phyloP scores from a whole-genome alignment of 2,329 filamentous ascomycete genomes.

The Aureobasidium subglaciale region DNA sequence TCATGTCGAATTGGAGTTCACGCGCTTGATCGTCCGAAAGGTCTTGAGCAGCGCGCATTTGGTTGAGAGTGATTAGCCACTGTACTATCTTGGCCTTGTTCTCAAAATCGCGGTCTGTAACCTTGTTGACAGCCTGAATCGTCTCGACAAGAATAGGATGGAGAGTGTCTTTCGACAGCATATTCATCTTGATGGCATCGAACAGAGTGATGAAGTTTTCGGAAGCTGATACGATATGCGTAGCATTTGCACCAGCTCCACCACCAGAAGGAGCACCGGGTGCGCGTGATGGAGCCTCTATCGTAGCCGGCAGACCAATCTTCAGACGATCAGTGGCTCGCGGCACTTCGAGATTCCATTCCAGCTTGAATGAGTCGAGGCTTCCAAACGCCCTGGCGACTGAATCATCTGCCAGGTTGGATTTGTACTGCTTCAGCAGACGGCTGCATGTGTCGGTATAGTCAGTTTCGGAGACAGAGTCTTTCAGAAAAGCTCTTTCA shows the following conservation, averaged over 20 bases:
- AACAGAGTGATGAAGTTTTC: conserved; percentile 99
- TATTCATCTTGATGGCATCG: conserved; percentile 84
- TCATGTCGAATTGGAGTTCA: conserved; percentile 87
- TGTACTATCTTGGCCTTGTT: conserved; percentile 95
- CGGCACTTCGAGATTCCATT: conserved; percentile 90
- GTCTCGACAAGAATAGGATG: conserved; percentile 91
- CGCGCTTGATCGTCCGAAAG: conserved; percentile 78
- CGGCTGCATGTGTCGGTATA: conserved; percentile 96
- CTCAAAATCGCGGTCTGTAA: conserved; percentile 92
- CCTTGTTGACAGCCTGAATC: conserved; percentile 94
- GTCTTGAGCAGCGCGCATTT: conserved; percentile 94
- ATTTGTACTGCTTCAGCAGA: conserved; percentile 93
- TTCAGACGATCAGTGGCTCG: conserved; percentile 87
- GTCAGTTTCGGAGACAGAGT: conserved; percentile 82
- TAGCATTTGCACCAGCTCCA: conserved; percentile 35
- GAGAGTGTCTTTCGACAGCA: conserved; percentile 91
- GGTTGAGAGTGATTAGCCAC: conserved; percentile 94
- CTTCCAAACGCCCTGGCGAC: conserved; percentile 85
- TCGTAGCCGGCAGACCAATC: conserved; percentile 84
- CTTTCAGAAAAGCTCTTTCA: conserved; percentile 93
- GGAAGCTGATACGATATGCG: conserved; percentile 75
- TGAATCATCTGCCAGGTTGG: conserved; percentile 79
- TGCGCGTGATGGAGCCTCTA: conserved; percentile 48
- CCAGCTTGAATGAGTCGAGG: conserved; percentile 81
- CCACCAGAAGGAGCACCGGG: conserved; percentile 32